phyloP scores from a whole-genome alignment of 202 grass and related monocot genomes.

The Elaeis oleifera region DNA sequence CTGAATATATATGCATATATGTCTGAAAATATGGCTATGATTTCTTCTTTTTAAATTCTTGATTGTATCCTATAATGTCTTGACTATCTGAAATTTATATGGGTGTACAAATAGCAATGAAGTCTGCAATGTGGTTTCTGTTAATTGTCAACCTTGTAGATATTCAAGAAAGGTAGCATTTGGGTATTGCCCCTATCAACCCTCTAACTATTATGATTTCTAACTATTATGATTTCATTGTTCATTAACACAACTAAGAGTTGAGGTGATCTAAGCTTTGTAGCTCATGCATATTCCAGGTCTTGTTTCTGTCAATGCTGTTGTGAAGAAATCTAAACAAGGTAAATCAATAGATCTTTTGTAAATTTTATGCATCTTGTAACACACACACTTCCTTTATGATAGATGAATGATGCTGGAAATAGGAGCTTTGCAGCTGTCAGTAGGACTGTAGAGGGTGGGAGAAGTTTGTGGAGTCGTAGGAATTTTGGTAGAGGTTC shows the following conservation, averaged over 20 bases:
- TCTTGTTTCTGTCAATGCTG: conserved; percentile 1
- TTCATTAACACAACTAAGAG: neutral
- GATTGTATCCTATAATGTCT: too few species aligned
- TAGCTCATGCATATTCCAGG: neutral
- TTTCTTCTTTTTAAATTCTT: too few species aligned
- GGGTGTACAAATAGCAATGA: too few species aligned
- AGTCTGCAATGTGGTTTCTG: too few species aligned
- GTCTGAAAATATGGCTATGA: too few species aligned
- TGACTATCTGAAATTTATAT: too few species aligned
- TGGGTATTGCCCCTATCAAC: too few species aligned
- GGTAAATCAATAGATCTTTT: conserved; percentile 19
- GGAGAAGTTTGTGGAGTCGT: conserved; percentile 16
- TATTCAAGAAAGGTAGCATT: too few species aligned
- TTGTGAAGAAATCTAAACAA: conserved; percentile 3
- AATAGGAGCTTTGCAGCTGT: conserved; percentile 24
- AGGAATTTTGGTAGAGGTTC: conserved; percentile 17
- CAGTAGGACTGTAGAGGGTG: conserved; percentile 21
- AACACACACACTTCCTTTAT: conserved; percentile 18
- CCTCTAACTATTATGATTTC: neutral
- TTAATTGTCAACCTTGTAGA: too few species aligned
- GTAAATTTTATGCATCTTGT: conserved; percentile 1
- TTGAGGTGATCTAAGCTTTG: neutral
- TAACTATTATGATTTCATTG: conserved; percentile 1
- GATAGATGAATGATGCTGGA: conserved; percentile 22
- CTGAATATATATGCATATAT: too few species aligned